A percentile compares a stretch with the other conserved stretches of the same genome.
Conservation (phyloP, 23 red algal genomes). For the Chondrus crispus region DNA sequence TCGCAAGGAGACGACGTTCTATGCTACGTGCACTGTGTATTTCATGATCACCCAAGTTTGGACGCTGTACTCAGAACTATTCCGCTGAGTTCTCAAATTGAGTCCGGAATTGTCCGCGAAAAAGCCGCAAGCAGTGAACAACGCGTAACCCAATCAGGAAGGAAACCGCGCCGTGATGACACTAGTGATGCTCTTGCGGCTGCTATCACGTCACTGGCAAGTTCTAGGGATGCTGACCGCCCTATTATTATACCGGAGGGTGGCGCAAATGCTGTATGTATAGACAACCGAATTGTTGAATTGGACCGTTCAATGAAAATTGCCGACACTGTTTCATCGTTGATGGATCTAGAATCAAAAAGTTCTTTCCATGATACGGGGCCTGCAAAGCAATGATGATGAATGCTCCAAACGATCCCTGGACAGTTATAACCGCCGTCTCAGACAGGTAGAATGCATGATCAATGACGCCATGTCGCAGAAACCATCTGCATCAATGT, state of each 20-base stretch:
- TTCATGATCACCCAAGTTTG: not conserved
- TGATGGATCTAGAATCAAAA: slow-evolving; percentile 36
- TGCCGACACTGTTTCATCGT: not conserved
- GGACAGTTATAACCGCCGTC: too few species aligned
- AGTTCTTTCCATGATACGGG: too few species aligned
- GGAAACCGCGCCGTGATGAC: not conserved
- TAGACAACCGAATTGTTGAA: too few species aligned
- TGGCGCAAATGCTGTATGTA: not conserved
- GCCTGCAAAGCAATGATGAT: too few species aligned
- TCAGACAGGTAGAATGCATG: too few species aligned
- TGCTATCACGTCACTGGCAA: not conserved
- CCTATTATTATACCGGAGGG: not conserved
- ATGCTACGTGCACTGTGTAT: not conserved
- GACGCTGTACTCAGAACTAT: not conserved
- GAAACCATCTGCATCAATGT: too few species aligned
- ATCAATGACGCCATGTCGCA: too few species aligned
- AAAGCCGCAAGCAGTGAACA: not conserved
- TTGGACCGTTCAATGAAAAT: too few species aligned
- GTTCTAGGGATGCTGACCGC: not conserved
- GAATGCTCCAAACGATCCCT: too few species aligned
- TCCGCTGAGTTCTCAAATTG: not conserved
- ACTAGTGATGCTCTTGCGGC: not conserved
- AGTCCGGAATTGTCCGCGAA: not conserved
- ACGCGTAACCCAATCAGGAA: not conserved
- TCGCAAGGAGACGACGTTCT: not conserved